phyloP scores from a whole-genome alignment of 352 stramenopile species.

The Phytophthora niederhauseri region DNA sequence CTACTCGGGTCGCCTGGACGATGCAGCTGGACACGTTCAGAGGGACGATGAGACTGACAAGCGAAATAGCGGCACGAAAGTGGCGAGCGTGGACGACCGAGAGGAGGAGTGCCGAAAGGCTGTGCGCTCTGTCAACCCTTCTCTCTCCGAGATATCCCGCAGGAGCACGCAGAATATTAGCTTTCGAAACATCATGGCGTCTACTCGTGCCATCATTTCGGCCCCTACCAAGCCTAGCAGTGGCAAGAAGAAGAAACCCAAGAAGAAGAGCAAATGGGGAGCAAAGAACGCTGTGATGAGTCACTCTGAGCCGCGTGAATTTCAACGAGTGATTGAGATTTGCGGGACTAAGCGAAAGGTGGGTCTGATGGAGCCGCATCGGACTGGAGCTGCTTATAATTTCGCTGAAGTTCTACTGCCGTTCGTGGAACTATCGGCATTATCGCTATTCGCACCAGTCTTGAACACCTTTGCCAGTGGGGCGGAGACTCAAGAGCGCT shows the following conservation, averaged over 20 bases:
- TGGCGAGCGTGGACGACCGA: neutral
- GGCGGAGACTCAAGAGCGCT: neutral
- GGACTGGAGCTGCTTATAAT: slow-evolving; percentile 2
- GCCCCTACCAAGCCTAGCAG: neutral
- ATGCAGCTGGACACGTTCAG: neutral
- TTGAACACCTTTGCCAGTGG: neutral
- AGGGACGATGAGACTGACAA: slow-evolving; percentile 3
- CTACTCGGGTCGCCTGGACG: slow-evolving; percentile 32
- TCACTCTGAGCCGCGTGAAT: slow-evolving; percentile 36
- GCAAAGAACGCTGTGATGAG: slow-evolving; percentile 50
- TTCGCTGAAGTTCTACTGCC: slow-evolving; percentile 22
- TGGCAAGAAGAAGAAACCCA: slow-evolving; percentile 18
- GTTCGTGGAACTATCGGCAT: slow-evolving; percentile 21
- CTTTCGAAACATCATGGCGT: slow-evolving; percentile 27
- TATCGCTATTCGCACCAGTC: slow-evolving; percentile 13
- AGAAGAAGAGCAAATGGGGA: slow-evolving; percentile 24
- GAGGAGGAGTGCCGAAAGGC: slow-evolving; percentile 21
- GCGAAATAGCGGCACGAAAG: neutral
- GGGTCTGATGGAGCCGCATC: slow-evolving; percentile 26
- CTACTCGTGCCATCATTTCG: slow-evolving; percentile 12
- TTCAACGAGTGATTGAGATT: slow-evolving; percentile 44
- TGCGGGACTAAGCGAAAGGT: slow-evolving; percentile 1
- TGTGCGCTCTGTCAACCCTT: slow-evolving; percentile 16
- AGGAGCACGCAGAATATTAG: slow-evolving; percentile 5
- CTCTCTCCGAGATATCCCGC: slow-evolving; percentile 14